These are phyloP conservation scores for Eucalyptus pumila DNA, from an alignment of 345 rosid genomes.

Conservation along the genomic window DNA sequence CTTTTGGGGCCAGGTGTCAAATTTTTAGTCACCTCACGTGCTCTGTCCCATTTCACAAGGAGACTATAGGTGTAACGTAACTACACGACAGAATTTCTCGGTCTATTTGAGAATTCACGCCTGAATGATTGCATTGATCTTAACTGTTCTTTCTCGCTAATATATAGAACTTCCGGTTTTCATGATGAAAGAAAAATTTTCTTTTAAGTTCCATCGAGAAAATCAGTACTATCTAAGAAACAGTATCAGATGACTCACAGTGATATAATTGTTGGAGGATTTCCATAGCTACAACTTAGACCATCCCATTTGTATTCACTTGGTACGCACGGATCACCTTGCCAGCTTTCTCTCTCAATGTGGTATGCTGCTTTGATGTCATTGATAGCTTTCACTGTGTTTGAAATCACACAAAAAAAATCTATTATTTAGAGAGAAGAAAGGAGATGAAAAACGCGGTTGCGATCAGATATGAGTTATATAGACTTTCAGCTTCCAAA, in stretches of 20 bases:
- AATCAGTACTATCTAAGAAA: background rate
- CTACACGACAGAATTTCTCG: background rate
- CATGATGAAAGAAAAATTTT: background rate
- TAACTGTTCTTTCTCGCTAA: background rate
- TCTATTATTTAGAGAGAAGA: background rate
- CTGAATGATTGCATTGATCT: background rate
- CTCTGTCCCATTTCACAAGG: background rate
- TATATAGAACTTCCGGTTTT: background rate
- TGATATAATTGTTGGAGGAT: background rate
- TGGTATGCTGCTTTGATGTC: background rate
- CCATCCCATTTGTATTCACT: constrained; percentile 1
- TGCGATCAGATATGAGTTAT: background rate
- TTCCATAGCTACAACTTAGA: background rate
- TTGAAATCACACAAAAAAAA: background rate
- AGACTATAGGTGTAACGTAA: background rate
- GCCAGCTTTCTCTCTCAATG: constrained; percentile 2
- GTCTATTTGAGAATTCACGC: background rate
- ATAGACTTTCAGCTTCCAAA: background rate
- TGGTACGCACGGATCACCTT: constrained; percentile 19
- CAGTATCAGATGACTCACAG: background rate
- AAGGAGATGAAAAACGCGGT: background rate
- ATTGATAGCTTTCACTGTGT: constrained; percentile 18
- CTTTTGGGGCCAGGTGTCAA: background rate
- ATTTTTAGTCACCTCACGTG: background rate
- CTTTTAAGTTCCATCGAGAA: background rate